Conservation (phyloP, 2,329 filamentous ascomycete species). For the Lithohypha guttulata region DNA sequence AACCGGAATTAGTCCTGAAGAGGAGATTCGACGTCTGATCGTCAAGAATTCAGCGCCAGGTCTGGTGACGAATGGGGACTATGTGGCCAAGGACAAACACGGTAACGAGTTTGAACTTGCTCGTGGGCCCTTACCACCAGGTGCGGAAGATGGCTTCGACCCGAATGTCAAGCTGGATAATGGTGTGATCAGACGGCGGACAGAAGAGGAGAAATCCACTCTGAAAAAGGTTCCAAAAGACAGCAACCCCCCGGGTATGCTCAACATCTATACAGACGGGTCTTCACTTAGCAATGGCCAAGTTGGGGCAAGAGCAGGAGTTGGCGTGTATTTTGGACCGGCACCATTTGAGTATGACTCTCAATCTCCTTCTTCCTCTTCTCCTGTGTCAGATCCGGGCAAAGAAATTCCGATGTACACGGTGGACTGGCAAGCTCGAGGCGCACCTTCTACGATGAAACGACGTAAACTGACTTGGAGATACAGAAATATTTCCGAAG, state of each 20-base stretch:
- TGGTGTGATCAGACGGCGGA: conserved; percentile 47
- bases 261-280: conserved; percentile 55
- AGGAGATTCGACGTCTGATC: conserved; percentile 19
- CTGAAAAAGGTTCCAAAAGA: conserved; percentile 34
- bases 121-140: conserved; percentile 44
- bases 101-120: conserved; percentile 40
- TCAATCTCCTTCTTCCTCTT: conserved; percentile 9
- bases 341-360: conserved; percentile 42
- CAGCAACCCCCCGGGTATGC: conserved; percentile 38
- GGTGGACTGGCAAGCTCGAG: conserved; percentile 19
- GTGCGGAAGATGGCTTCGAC: conserved; percentile 53
- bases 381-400: conserved; percentile 12
- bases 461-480: conserved; percentile 20
- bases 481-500: conserved; percentile 61
- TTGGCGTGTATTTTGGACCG: conserved; percentile 56
- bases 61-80: conserved; percentile 29
- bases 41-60: conserved; percentile 26
- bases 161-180: conserved; percentile 46
- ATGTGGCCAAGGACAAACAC: conserved; percentile 31
- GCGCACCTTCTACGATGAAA: conserved; percentile 5
- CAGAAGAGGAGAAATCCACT: conserved; percentile 37
- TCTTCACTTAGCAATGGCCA: conserved; percentile 50
- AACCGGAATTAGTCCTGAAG: conserved; percentile 14
- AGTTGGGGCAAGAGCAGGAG: conserved; percentile 45
- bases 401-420: conserved; percentile 15